Evolutionary conservation across 2,329 filamentous ascomycete genomes (phyloP).

Genomic region (Aspergillus sclerotialis): DNA sequence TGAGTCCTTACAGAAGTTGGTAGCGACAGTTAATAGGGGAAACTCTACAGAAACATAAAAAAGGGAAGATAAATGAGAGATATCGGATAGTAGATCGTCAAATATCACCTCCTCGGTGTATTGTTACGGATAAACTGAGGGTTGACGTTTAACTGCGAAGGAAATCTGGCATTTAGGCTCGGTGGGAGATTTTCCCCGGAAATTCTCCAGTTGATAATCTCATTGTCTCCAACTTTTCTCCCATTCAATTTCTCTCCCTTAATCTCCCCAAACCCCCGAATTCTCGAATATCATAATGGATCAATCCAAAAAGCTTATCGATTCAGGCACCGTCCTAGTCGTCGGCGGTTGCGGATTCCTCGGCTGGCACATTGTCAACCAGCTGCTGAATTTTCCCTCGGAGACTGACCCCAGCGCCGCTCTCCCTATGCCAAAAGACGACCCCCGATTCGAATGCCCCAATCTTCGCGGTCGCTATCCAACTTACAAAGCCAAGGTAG

Average conservation of each 20-base stretch:
- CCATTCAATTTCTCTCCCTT: not conserved
- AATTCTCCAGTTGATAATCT: too few relatives aligned
- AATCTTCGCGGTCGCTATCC: slow-evolving; percentile 35
- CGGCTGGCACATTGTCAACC: slow-evolving; percentile 72
- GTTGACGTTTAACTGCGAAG: too few relatives aligned
- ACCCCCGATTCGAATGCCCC: slow-evolving; percentile 32
- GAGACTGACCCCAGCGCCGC: slow-evolving; percentile 34
- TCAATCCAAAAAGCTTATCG: slow-evolving; percentile 22
- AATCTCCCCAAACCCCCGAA: not conserved
- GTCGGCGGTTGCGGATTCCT: slow-evolving; percentile 81
- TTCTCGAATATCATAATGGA: slow-evolving; percentile 15
- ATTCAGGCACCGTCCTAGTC: slow-evolving; percentile 65
- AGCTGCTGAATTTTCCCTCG: slow-evolving; percentile 57
- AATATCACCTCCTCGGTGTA: not conserved
- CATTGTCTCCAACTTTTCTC: not conserved
- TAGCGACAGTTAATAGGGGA: too few relatives aligned
- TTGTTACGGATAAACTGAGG: too few relatives aligned
- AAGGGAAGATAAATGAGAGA: too few relatives aligned
- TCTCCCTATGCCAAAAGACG: slow-evolving; percentile 27
- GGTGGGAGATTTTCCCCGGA: too few relatives aligned
- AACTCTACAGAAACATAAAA: too few relatives aligned
- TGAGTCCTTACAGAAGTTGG: too few relatives aligned
- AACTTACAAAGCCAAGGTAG: slow-evolving; percentile 46
- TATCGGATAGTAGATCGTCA: too few relatives aligned
- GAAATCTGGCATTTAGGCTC: too few relatives aligned